Evolutionary conservation across 2,329 filamentous ascomycete species (phyloP), one percentile per base, ranked within the genome.

Genomic region (Beauveria australis): DNA sequence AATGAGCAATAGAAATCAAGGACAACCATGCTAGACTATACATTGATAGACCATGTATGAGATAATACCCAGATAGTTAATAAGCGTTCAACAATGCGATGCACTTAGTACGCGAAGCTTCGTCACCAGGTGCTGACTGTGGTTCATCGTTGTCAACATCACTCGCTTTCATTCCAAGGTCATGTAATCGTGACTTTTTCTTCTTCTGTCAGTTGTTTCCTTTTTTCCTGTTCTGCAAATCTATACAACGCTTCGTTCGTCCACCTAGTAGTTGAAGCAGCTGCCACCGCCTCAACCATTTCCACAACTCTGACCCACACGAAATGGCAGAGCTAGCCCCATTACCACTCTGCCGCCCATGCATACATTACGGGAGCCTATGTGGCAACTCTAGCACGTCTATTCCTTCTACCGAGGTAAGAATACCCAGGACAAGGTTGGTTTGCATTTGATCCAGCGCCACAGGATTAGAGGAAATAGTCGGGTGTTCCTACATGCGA

Each of bases 391-490:
- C 62, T 62, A 64, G 60, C 63, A 62, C 47, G 63, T 67, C 64
- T 63, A 63, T 62, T 59, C 58, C 59, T 63, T 63, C 61, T 63
- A 61, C 37, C 59, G 28, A 51, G 59, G 33, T 55, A 47, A 14
- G 30, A 55, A 41, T 48, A 37, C 54, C 48, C 49, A 59, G 49
- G 28, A 19, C 46, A 40, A 54, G 24, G 55, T 48, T 28, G 43
- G 6, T 51, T 46, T 56, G 52, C 52, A 28, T 63, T 66, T 62
- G 37, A 44, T 44, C 49, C 61, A 58, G 40, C 33, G 64, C 61
- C 49, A 55, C 66, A 65, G 64, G 66, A 66, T 79, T 89, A 99
- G 75, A 97, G 89, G 89, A 99, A 99, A 82, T 99, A 99, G 77
- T 99, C 93, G 61, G 93, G 93, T 65, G 94, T 99, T 71, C 84